A percentile compares a stretch with the other conserved stretches of the same genome.
Conservation (phyloP, 768 basidiomycete genomes). For the Macrocybe gigantea region DNA sequence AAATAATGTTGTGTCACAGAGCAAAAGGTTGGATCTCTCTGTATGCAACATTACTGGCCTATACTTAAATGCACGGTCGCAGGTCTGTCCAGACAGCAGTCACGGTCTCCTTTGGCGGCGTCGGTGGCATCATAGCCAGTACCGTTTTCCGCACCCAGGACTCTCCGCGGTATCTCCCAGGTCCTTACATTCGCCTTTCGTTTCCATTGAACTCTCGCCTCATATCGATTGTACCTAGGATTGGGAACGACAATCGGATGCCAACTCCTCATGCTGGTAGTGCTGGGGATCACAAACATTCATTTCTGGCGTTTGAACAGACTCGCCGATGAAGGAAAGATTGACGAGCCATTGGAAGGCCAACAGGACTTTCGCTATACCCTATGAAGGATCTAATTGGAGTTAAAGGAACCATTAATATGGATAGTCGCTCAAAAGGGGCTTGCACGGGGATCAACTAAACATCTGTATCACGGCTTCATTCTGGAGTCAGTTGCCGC, state of each 20-base stretch:
- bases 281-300: constrained; percentile 25
- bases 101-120: constrained; percentile 33
- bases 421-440: background rate
- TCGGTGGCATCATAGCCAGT: constrained; percentile 39
- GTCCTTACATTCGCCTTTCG: constrained; percentile 13
- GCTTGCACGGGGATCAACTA: background rate
- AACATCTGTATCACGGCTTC: too few species aligned
- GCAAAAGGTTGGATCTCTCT: constrained; percentile 27
- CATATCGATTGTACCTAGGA: constrained; percentile 14
- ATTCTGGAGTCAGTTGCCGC: too few species aligned
- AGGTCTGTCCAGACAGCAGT: constrained; percentile 32
- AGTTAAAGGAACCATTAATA: background rate
- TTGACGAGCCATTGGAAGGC: constrained; percentile 26
- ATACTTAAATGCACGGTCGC: constrained; percentile 2
- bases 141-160: constrained; percentile 36
- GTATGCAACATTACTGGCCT: background rate
- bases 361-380: constrained; percentile 33
- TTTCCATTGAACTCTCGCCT: background rate
- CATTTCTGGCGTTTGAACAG: constrained; percentile 33
- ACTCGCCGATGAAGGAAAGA: constrained; percentile 25
- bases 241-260: constrained; percentile 34
- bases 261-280: constrained; percentile 30
- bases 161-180: constrained; percentile 38
- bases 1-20: constrained; percentile 45
- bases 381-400: constrained; percentile 14